A percentile compares a stretch with the other conserved stretches of the same genome.
phyloP scores from a whole-genome alignment of 805 yeast genomes.

The Cyberlindnera mississippiensis region DNA sequence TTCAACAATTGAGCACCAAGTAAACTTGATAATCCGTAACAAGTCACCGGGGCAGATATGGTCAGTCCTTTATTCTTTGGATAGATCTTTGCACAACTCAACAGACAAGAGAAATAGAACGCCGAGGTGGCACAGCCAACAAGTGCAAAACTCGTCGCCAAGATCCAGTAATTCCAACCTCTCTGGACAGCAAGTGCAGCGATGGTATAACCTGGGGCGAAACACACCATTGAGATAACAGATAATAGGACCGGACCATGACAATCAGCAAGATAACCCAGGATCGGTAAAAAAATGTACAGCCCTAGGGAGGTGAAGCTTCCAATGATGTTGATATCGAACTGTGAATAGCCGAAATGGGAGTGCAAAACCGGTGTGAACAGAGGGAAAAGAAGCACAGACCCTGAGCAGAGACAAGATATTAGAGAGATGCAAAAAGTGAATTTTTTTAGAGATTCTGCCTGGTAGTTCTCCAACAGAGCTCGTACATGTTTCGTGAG shows the following conservation, averaged over 20 bases:
- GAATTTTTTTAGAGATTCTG: constrained; percentile 35
- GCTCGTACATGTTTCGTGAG: constrained; percentile 44
- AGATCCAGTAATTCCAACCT: constrained; percentile 29
- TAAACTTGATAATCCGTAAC: constrained; percentile 79
- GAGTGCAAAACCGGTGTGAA: constrained; percentile 67
- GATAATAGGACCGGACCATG: constrained; percentile 78
- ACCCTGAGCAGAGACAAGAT: constrained; percentile 75
- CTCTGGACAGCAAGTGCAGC: constrained; percentile 37
- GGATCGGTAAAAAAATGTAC: constrained; percentile 76
- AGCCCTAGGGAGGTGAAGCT: constrained; percentile 74
- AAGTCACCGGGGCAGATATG: constrained; percentile 83
- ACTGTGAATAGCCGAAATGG: constrained; percentile 56
- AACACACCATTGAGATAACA: constrained; percentile 52
- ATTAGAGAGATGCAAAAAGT: constrained; percentile 57
- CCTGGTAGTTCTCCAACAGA: constrained; percentile 39
- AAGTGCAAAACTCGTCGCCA: constrained; percentile 49
- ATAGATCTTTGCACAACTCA: constrained; percentile 83
- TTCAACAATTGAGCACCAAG: constrained; percentile 63
- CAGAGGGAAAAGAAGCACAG: constrained; percentile 76
- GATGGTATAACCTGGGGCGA: constrained; percentile 63
- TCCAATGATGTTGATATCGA: constrained; percentile 69
- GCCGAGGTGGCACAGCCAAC: constrained; percentile 74
- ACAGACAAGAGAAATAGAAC: constrained; percentile 62
- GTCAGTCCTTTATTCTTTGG: constrained; percentile 75
- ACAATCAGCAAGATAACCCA: constrained; percentile 82